Evolutionary conservation across 129 eudicot species (phyloP), one percentile per base, ranked within the genome.

Genomic region (Pulicaria dysenterica): DNA sequence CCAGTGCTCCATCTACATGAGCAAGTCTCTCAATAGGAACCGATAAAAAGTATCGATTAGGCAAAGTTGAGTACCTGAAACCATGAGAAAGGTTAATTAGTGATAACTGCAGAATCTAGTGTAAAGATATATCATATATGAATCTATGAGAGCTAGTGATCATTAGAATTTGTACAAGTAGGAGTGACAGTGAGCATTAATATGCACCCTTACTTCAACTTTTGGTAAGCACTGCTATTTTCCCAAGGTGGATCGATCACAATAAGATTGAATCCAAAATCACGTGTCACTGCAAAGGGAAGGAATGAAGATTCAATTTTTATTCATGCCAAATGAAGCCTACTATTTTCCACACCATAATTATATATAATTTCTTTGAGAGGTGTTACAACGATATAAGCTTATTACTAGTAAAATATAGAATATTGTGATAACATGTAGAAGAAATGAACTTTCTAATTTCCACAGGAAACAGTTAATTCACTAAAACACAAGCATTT

Each of bases 221-320:
- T 93, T 80, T 93, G 98, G 80, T 74, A 79, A 13, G 98, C 98
- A 72, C 96, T 89, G 85, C 96, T 81, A 77, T 93, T 93, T 74
- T 93, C 96, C 98, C 98, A 93, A 39, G 98, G 98, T 39, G 98
- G 98, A 82, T 93, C 98, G 13, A 90, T 37, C 69, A 90, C 72
- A 73, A 93, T 93, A 64, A 93, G 85, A 76, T 87, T 93, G 83
- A 87, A 93, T 66, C 98, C 95, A 58, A 67, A 67, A 43, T 85
- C 97, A 50, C 83, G 68, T 42, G 83, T 81, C 69, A 64, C 98
- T 93, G 92, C 85, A 79, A 70, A 42, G 69, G 45, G 73, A 38
- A 62, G 51, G 47, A 47, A 34, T 62, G n/a, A 64, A 73, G 16
- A 63, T 19, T 54, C 48, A 58, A 73, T 17, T 10, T 54, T 24